Base-by-base conservation (phyloP, 1,284 basidiomycete genomes). In the Cryptococcus floricola region DNA sequence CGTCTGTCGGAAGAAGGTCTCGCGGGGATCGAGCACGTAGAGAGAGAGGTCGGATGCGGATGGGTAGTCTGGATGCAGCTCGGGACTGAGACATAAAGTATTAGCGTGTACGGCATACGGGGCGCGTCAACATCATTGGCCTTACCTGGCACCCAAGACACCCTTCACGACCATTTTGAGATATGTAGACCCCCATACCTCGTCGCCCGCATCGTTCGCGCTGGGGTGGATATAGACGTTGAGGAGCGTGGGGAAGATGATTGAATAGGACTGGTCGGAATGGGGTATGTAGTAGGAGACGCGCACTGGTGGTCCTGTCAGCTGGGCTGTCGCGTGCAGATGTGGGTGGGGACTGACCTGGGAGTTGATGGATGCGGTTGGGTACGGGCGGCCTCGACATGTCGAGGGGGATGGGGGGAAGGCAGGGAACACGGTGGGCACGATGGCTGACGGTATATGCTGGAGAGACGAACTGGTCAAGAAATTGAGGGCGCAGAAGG, bases 11-110 rank as follows among this genome's bases (percentile, higher is more conserved):
- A 73, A 60, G 48, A 58, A 72, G 9, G 74, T 73, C 50, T 75
- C 72, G 47, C 74, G 69, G 8, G 74, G 69, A 56, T 75, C 74
- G 43, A 74, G 67, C 42, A 73, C 66, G 61, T 75, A 75, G 18
- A 75, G 56, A 7, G 71, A 73, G 6, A 69, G 59, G 59, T 75
- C 74, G 46, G 70, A 64, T 0, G 67, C 62, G 23, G 51, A 37
- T 28, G 66, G 55, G 53, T 66, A 56, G 2, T 46, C 34, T 5
- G 73, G 72, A 54, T 72, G 68, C 3, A 73, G 53, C 59, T 75
- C 73, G 50, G 72, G 74, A 59, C 72, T 75, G 60, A 6, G 4
- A 51, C 34, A 37, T 14, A 48, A 39, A 16, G 23, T 31, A 43
- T 56, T 42, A 57, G 57, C 43, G 18, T 19, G 53, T 38, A 27